These are phyloP conservation scores for Glomus cerebriforme DNA, from an alignment of 192 early-diverging fungal species.

Conservation along the genomic window DNA sequence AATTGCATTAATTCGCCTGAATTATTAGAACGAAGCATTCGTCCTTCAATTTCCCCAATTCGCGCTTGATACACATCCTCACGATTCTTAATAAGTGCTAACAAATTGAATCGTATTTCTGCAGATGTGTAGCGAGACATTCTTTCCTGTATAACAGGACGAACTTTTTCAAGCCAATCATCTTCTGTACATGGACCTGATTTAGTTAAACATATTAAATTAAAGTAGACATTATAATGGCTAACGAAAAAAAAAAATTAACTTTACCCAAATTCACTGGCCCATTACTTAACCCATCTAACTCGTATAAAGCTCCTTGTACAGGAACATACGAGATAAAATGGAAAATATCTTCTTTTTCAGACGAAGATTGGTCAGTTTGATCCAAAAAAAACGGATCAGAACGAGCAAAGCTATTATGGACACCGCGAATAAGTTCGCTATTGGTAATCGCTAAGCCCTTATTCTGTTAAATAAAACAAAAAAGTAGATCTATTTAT, in stretches of 20 bases:
- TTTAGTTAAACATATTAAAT: slow-evolving; percentile 10
- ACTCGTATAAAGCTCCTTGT: slow-evolving; percentile 72
- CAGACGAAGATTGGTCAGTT: slow-evolving; percentile 49
- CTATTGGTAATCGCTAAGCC: slow-evolving; percentile 80
- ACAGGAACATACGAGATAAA: slow-evolving; percentile 79
- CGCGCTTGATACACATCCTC: slow-evolving; percentile 56
- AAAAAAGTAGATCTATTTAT: too few species aligned
- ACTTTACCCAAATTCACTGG: slow-evolving; percentile 62
- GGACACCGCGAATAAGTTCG: slow-evolving; percentile 71
- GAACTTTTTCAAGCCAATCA: slow-evolving; percentile 66
- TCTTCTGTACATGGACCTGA: slow-evolving; percentile 62
- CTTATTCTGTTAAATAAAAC: slow-evolving; percentile 50
- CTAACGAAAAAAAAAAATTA: background rate
- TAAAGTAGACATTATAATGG: background rate
- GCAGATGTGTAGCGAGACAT: slow-evolving; percentile 61
- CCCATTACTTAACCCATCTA: slow-evolving; percentile 71
- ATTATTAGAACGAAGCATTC: slow-evolving; percentile 47
- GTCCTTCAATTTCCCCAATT: slow-evolving; percentile 48
- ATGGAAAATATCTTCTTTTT: slow-evolving; percentile 77
- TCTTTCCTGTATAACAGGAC: slow-evolving; percentile 66
- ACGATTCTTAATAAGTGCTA: slow-evolving; percentile 74
- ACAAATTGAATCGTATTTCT: slow-evolving; percentile 79
- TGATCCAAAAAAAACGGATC: slow-evolving; percentile 77
- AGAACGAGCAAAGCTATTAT: slow-evolving; percentile 79
- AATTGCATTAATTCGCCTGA: slow-evolving; percentile 46